phyloP scores from a whole-genome alignment of 177 flowering plant genomes.

The Viscum album region DNA sequence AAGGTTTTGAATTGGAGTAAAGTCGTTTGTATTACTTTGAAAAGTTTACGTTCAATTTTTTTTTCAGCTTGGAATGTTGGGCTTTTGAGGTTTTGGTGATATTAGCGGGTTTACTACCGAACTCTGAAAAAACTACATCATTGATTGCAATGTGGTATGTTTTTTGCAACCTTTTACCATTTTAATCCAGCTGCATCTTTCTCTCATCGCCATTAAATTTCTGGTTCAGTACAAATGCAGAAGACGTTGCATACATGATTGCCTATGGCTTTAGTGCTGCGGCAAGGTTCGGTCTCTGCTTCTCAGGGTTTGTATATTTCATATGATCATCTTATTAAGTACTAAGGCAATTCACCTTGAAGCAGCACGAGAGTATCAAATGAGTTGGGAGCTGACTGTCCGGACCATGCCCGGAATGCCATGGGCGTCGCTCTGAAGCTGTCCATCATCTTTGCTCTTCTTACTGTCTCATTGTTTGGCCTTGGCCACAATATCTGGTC shows the following conservation, averaged over 20 bases:
- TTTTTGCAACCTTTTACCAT: neutral
- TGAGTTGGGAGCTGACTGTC: neutral
- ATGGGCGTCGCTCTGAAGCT: slow-evolving; percentile 60
- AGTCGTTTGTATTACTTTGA: too few relatives aligned
- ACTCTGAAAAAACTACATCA: slow-evolving; percentile 57
- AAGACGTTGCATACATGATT: slow-evolving; percentile 31
- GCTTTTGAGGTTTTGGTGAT: slow-evolving; percentile 85
- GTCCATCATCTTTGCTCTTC: slow-evolving; percentile 39
- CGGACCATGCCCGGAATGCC: slow-evolving; percentile 21
- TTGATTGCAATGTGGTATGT: slow-evolving; percentile 66
- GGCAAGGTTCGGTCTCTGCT: neutral
- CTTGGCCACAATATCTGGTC: neutral
- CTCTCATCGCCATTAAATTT: too few relatives aligned
- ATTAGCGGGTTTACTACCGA: slow-evolving; percentile 69
- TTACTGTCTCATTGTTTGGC: slow-evolving; percentile 16
- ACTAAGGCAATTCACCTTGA: neutral
- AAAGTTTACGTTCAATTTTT: too few relatives aligned
- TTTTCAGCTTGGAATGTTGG: slow-evolving; percentile 74
- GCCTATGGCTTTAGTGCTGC: neutral
- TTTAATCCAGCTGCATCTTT: neutral
- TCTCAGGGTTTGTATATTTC: neutral
- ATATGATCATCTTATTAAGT: neutral
- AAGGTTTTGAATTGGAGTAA: too few relatives aligned
- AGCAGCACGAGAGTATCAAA: neutral
- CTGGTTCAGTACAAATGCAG: slow-evolving; percentile 60